Evolutionary conservation across 2,329 filamentous ascomycete genomes (phyloP).

Genomic region (Peltaster fructicola): DNA sequence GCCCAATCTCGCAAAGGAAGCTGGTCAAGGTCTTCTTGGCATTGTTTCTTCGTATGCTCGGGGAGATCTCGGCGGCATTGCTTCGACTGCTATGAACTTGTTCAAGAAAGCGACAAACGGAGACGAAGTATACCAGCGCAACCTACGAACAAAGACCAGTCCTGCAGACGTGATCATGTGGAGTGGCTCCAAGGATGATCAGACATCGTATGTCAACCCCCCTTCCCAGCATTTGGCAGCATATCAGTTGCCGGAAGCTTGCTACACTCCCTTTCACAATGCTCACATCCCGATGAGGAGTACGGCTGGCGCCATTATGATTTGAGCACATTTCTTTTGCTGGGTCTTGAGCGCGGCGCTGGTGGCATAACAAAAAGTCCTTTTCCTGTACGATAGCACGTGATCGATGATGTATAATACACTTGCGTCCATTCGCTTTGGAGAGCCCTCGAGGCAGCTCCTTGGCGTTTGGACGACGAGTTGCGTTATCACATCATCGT

Average conservation of each 20-base stretch:
- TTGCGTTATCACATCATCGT: constrained; percentile 13
- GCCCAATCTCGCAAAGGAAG: constrained; percentile 65
- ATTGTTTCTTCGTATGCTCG: constrained; percentile 62
- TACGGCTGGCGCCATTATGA: constrained; percentile 8
- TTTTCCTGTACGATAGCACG: constrained; percentile 4
- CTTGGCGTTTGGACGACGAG: constrained; percentile 14
- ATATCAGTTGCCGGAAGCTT: too few relatives aligned
- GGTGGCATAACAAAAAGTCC: constrained; percentile 7
- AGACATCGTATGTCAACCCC: constrained; percentile 59
- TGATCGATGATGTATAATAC: constrained; percentile 8
- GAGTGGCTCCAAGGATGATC: constrained; percentile 88
- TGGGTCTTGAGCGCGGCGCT: constrained; percentile 10
- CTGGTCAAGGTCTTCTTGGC: constrained; percentile 51
- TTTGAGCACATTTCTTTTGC: constrained; percentile 6
- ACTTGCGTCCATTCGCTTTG: constrained; percentile 11
- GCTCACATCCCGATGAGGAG: constrained; percentile 6
- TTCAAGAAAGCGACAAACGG: constrained; percentile 76
- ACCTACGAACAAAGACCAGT: constrained; percentile 76
- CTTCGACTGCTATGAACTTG: constrained; percentile 61
- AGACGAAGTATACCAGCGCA: constrained; percentile 60
- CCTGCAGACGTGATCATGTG: constrained; percentile 95
- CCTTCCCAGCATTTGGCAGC: too few relatives aligned
- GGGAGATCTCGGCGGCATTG: constrained; percentile 69
- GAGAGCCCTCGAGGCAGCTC: constrained; percentile 10
- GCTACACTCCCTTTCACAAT: constrained; percentile 1